phyloP scores from a whole-genome alignment of 768 basidiomycete genomes.

The Mycena floridula region DNA sequence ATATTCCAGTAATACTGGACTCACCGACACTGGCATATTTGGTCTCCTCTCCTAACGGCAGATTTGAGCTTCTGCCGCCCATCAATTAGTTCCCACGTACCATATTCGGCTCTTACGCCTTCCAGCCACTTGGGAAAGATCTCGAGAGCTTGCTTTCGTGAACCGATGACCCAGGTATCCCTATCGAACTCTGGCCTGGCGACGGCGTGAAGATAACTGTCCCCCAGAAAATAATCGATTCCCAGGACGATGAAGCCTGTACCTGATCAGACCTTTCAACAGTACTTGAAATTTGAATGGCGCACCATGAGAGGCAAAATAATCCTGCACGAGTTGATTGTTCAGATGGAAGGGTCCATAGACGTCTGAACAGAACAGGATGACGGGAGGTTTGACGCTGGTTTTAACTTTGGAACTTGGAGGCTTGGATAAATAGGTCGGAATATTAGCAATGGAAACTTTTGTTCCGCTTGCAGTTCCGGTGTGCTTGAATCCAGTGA shows the following conservation, averaged over 20 bases:
- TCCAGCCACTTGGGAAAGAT: conserved; percentile 34
- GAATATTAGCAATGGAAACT: conserved; percentile 33
- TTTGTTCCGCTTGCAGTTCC: conserved; percentile 41
- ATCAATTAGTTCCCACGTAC: conserved; percentile 13
- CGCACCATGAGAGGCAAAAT: conserved; percentile 55
- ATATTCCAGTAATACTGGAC: neutral
- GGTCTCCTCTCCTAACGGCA: neutral
- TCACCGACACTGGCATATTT: neutral
- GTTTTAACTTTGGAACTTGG: conserved; percentile 9
- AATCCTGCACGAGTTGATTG: conserved; percentile 57
- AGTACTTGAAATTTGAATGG: too few species aligned
- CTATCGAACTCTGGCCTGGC: conserved; percentile 17
- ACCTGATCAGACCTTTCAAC: too few species aligned
- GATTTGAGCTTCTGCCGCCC: neutral
- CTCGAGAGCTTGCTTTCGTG: conserved; percentile 20
- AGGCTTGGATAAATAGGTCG: conserved; percentile 52
- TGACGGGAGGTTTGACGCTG: conserved; percentile 33
- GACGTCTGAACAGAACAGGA: conserved; percentile 54
- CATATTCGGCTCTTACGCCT: conserved; percentile 30
- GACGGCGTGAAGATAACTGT: neutral
- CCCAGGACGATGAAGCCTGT: conserved; percentile 37
- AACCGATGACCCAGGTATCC: conserved; percentile 24
- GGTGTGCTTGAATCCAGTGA: conserved; percentile 43
- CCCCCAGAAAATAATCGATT: conserved; percentile 36
- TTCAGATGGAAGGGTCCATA: conserved; percentile 56